Conservation (phyloP, 495 filamentous ascomycete species). For the Annulohypoxylon stygium region DNA sequence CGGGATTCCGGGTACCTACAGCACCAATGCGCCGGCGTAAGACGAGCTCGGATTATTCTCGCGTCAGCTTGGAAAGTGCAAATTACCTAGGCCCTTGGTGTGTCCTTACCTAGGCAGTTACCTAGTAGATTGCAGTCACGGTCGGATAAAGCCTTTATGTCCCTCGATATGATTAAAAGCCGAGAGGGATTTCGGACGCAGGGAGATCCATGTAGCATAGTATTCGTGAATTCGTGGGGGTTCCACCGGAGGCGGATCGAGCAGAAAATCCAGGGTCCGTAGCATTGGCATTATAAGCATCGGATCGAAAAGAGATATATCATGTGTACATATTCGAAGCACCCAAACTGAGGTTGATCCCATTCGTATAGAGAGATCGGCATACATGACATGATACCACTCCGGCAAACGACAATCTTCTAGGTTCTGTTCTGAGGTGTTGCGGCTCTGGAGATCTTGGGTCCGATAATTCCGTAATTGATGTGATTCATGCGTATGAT, state of each 20-base stretch:
- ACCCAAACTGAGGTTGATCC: conserved; percentile 20
- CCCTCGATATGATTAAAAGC: conserved; percentile 7
- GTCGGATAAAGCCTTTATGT: not conserved
- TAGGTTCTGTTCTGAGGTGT: not conserved
- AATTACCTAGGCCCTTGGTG: conserved; percentile 5
- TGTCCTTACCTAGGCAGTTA: not conserved
- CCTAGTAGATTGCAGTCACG: not conserved
- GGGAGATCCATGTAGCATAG: conserved; percentile 8
- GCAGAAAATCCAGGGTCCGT: conserved; percentile 27
- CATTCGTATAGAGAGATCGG: conserved; percentile 20
- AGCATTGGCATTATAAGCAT: conserved; percentile 17
- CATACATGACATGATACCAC: conserved; percentile 13
- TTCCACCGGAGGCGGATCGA: conserved; percentile 17
- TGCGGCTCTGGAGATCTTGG: conserved; percentile 1
- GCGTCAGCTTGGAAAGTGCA: not conserved
- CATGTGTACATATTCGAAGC: conserved; percentile 26
- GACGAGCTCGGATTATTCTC: not conserved
- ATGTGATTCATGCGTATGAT: not conserved
- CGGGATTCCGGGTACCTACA: conserved; percentile 26
- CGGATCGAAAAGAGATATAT: conserved; percentile 27
- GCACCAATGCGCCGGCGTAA: not conserved
- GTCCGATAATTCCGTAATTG: not conserved
- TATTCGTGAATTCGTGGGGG: conserved; percentile 13
- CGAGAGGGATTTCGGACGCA: not conserved
- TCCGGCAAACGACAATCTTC: conserved; percentile 13